These are phyloP conservation scores for Knoxia roxburghii DNA, from an alignment of 257 asterid genomes.

Conservation along the genomic window DNA sequence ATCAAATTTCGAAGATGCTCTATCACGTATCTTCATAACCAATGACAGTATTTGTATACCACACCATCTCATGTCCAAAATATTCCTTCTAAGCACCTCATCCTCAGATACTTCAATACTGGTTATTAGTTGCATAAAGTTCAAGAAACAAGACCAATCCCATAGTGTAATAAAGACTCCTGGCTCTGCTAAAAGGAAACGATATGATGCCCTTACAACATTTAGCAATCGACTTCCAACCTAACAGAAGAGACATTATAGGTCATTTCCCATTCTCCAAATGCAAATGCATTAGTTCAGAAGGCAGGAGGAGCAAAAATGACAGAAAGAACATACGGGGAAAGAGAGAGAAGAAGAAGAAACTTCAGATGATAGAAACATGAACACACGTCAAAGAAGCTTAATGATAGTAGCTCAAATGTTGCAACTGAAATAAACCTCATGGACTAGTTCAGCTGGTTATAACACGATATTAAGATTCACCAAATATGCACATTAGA, in stretches of 20 bases:
- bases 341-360: no score
- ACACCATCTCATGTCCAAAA: conserved; percentile 69
- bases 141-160: conserved; percentile 85
- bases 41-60: conserved; percentile 40
- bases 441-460: no score
- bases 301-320: no score
- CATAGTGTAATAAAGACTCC: conserved; percentile 59
- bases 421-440: no score
- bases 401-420: background rate
- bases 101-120: conserved; percentile 24
- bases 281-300: conserved; percentile 1
- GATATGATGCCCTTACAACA: conserved; percentile 58
- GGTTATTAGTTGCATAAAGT: conserved; percentile 35
- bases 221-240: conserved; percentile 44
- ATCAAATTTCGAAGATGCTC: conserved; percentile 40
- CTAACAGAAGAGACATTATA: conserved; percentile 27
- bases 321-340: no score
- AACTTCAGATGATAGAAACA: no score
- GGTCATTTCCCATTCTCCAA: conserved; percentile 4
- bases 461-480: no score
- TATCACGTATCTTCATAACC: conserved; percentile 48
- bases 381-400: no score
- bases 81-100: conserved; percentile 28
- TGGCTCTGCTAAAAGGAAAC: conserved; percentile 59
- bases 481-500: no score